Conservation (phyloP, 1,284 basidiomycete species). For the Apiotrichum siamense region DNA sequence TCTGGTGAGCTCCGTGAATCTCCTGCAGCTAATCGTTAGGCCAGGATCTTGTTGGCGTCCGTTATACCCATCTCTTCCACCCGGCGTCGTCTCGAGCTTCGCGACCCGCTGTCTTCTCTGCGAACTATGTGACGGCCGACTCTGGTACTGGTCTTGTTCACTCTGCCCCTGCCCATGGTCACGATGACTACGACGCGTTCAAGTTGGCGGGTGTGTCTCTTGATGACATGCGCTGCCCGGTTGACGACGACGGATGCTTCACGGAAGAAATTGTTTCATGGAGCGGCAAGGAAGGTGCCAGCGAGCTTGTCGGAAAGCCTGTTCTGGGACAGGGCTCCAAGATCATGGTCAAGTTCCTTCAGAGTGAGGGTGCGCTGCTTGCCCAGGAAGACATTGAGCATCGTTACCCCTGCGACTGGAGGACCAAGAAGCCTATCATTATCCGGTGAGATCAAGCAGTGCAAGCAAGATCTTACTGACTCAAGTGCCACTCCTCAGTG, state of each 20-base stretch:
- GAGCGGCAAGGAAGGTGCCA: slow-evolving; percentile 46
- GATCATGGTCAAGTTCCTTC: slow-evolving; percentile 61
- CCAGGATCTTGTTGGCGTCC: slow-evolving; percentile 58
- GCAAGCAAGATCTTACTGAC: neutral
- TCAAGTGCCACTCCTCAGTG: slow-evolving; percentile 91
- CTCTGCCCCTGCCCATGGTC: slow-evolving; percentile 89
- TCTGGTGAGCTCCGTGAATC: slow-evolving; percentile 50
- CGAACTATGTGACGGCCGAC: slow-evolving; percentile 69
- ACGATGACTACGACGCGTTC: slow-evolving; percentile 82
- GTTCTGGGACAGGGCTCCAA: slow-evolving; percentile 68
- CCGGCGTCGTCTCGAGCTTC: slow-evolving; percentile 51
- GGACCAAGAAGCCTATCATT: slow-evolving; percentile 87
- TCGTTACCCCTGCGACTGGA: slow-evolving; percentile 96
- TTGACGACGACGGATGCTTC: slow-evolving; percentile 75
- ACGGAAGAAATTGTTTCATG: slow-evolving; percentile 55
- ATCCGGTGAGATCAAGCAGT: slow-evolving; percentile 54
- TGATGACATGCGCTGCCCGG: slow-evolving; percentile 59
- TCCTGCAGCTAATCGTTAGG: slow-evolving; percentile 48
- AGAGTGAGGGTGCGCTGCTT: slow-evolving; percentile 56
- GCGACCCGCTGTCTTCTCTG: slow-evolving; percentile 50
- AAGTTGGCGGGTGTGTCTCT: slow-evolving; percentile 38
- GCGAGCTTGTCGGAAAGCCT: slow-evolving; percentile 56
- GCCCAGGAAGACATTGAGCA: slow-evolving; percentile 71
- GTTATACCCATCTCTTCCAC: slow-evolving; percentile 65
- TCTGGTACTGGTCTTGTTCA: slow-evolving; percentile 97